A percentile compares a stretch with the other conserved stretches of the same genome.
Conservation (phyloP, 805 yeast genomes). For the Yarrowia hollandica region DNA sequence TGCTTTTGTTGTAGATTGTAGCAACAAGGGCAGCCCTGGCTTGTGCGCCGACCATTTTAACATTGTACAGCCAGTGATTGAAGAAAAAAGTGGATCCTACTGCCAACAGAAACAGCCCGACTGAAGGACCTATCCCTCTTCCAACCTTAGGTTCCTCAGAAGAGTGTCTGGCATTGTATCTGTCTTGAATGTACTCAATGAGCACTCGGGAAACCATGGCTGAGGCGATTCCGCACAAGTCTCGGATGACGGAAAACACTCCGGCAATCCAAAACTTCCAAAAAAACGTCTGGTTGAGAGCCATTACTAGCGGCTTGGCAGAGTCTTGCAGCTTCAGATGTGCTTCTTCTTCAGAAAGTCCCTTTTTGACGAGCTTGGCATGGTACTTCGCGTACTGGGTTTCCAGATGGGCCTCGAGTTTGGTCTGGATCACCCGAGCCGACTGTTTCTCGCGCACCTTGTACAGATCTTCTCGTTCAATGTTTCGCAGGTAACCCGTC, state of each 20-base stretch:
- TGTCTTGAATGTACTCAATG: conserved; percentile 14
- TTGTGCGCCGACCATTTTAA: conserved; percentile 64
- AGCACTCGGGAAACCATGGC: conserved; percentile 18
- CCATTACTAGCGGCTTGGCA: conserved; percentile 30
- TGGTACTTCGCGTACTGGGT: conserved; percentile 32
- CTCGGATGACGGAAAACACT: background rate
- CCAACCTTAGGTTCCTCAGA: conserved; percentile 47
- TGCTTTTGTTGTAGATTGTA: conserved; percentile 64
- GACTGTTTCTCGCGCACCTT: conserved; percentile 42
- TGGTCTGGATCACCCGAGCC: conserved; percentile 42
- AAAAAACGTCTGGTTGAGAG: conserved; percentile 42
- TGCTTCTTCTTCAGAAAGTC: conserved; percentile 49
- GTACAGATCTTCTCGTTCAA: conserved; percentile 57
- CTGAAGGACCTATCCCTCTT: conserved; percentile 70
- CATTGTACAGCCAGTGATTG: conserved; percentile 62
- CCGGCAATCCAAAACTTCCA: conserved; percentile 41
- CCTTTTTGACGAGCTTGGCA: conserved; percentile 34
- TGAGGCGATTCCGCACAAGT: conserved; percentile 25
- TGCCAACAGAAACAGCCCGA: conserved; percentile 64
- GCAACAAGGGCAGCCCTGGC: conserved; percentile 69
- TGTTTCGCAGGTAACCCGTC: conserved; percentile 61
- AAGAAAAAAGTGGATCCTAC: conserved; percentile 49
- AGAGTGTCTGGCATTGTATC: conserved; percentile 35
- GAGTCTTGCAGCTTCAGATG: conserved; percentile 33
- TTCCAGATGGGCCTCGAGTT: conserved; percentile 40